A percentile compares a stretch with the other conserved stretches of the same genome.
phyloP scores from a whole-genome alignment of 73 alveolate genomes.

The Paramecium sonneborni region DNA sequence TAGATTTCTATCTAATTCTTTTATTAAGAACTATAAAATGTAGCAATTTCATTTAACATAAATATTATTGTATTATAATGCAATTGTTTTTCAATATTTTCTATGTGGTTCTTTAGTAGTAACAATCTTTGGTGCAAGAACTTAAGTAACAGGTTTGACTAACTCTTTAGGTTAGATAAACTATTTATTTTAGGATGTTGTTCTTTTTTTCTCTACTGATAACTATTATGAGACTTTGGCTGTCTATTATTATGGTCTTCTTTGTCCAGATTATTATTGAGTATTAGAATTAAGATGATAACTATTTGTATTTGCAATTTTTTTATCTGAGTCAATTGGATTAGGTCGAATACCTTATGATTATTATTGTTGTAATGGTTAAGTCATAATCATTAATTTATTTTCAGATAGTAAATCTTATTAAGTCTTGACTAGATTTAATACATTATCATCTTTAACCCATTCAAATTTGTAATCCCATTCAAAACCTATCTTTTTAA shows the following conservation, averaged over 20 bases:
- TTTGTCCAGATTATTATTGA: neutral
- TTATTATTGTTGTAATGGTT: neutral
- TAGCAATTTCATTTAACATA: neutral
- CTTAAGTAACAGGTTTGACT: neutral
- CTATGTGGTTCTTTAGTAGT: conserved; percentile 40
- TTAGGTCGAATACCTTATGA: neutral
- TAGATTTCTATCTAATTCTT: neutral
- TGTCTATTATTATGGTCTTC: neutral
- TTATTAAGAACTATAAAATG: neutral
- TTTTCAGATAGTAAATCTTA: neutral
- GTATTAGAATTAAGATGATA: neutral
- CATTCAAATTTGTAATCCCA: conserved; percentile 56
- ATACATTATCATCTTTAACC: conserved; percentile 50
- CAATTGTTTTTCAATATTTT: neutral
- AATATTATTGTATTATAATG: neutral
- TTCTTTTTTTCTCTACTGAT: conserved; percentile 41
- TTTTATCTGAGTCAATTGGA: neutral
- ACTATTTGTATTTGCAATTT: neutral
- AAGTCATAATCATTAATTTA: neutral
- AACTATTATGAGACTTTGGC: neutral
- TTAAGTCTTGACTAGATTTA: neutral
- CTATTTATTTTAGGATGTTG: neutral
- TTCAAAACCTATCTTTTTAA: conserved; percentile 38
- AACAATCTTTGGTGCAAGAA: conserved; percentile 39
- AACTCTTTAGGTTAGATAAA: neutral